Conservation (phyloP, 331 rosid genomes). For the Phaseolus coccineus region DNA sequence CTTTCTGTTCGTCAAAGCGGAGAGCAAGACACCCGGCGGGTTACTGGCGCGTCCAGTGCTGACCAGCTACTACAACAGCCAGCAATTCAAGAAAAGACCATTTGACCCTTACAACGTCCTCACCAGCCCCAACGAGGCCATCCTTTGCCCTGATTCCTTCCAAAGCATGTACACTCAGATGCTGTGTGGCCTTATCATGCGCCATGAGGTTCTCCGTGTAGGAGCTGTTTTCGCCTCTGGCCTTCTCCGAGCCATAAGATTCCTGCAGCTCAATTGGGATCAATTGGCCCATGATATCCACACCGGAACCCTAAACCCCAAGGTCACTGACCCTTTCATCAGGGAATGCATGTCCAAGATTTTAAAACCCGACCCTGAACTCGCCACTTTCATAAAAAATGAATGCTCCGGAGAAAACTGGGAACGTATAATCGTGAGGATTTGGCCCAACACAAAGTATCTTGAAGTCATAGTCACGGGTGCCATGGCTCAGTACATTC, state of each 20-base stretch:
- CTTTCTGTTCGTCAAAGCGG: slow-evolving; percentile 82
- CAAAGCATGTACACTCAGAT: slow-evolving; percentile 96
- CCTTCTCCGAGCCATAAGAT: slow-evolving; percentile 85
- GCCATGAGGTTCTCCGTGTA: slow-evolving; percentile 76
- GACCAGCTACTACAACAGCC: slow-evolving; percentile 91
- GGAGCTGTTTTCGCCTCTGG: slow-evolving; percentile 97
- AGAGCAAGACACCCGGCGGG: slow-evolving; percentile 81
- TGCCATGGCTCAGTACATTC: slow-evolving; percentile 97
- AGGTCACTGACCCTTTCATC: slow-evolving; percentile 64
- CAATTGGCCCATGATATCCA: slow-evolving; percentile 62
- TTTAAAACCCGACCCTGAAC: slow-evolving; percentile 63
- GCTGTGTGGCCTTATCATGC: slow-evolving; percentile 90
- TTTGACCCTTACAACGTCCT: slow-evolving; percentile 78
- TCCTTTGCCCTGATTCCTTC: slow-evolving; percentile 79
- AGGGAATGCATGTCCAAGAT: slow-evolving; percentile 53
- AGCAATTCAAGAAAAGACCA: slow-evolving; percentile 82
- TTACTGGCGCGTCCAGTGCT: slow-evolving; percentile 87
- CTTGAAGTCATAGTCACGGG: slow-evolving; percentile 94
- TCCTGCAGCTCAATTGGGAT: slow-evolving; percentile 83
- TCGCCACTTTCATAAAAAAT: slow-evolving; percentile 58
- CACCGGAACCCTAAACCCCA: slow-evolving; percentile 71
- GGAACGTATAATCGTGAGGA: slow-evolving; percentile 75
- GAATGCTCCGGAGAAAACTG: slow-evolving; percentile 68
- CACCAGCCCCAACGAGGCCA: slow-evolving; percentile 85
- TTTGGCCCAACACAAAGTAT: slow-evolving; percentile 95